These are phyloP conservation scores for Fusarium penzigii DNA, from an alignment of 2,329 filamentous ascomycete species.

Conservation along the genomic window DNA sequence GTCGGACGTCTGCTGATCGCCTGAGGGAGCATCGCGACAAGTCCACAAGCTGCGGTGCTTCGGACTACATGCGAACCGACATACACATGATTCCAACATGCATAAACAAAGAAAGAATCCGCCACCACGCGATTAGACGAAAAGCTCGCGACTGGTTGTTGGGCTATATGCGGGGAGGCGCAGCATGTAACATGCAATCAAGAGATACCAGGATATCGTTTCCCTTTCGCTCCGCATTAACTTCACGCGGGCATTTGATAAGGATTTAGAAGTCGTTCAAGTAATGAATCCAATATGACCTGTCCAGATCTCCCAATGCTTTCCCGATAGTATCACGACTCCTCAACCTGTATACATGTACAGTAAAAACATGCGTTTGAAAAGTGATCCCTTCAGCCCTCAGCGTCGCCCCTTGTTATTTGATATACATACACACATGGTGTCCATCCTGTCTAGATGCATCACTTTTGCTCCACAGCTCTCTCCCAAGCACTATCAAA, in stretches of 20 bases:
- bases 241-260: neutral
- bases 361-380: conserved; percentile 8
- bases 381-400: neutral
- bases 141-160: too few relatives aligned
- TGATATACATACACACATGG: conserved; percentile 14
- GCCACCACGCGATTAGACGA: too few relatives aligned
- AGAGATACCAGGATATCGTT: neutral
- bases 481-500: conserved; percentile 73
- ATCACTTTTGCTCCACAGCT: conserved; percentile 44
- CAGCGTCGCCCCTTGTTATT: neutral
- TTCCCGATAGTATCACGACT: neutral
- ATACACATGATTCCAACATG: too few relatives aligned
- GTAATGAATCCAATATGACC: neutral
- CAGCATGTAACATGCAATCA: too few relatives aligned
- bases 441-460: conserved; percentile 9
- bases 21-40: too few relatives aligned
- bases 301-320: neutral
- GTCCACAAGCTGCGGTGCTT: too few relatives aligned
- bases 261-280: too few relatives aligned
- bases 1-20: too few relatives aligned
- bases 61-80: too few relatives aligned
- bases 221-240: neutral
- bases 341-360: conserved; percentile 1
- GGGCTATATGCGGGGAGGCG: too few relatives aligned
- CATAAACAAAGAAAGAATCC: too few relatives aligned